Percentiles rank a stretch among this genome's conserved stretches.
Evolutionary conservation across 2,329 filamentous ascomycete genomes (phyloP).

Genomic region (Geosmithia morbida): DNA sequence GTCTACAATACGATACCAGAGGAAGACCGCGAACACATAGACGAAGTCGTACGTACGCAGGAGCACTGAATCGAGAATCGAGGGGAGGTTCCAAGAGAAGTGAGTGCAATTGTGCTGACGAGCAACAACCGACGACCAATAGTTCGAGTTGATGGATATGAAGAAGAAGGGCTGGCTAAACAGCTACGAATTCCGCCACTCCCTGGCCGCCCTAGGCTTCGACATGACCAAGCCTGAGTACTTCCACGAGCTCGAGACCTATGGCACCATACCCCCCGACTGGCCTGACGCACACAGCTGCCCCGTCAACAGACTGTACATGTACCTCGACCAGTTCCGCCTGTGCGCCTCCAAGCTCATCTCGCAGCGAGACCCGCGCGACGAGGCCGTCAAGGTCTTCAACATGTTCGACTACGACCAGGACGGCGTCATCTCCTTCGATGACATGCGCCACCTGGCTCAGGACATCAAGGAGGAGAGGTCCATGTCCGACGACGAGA

Average conservation of each 20-base stretch:
- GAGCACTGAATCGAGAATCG: neutral
- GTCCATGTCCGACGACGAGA: conserved; percentile 80
- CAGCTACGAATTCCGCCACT: conserved; percentile 96
- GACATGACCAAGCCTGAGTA: conserved; percentile 79
- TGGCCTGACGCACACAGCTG: conserved; percentile 30
- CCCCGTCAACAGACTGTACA: conserved; percentile 28
- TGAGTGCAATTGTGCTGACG: conserved; percentile 9
- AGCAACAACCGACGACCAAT: neutral
- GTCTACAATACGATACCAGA: conserved; percentile 47
- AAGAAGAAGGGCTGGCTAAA: conserved; percentile 91
- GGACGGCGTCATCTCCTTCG: conserved; percentile 83
- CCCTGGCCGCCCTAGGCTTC: conserved; percentile 89
- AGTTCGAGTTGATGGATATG: conserved; percentile 94
- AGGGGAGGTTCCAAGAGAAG: neutral
- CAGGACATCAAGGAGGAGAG: conserved; percentile 70
- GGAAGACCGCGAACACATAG: conserved; percentile 85
- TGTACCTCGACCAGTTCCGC: conserved; percentile 42
- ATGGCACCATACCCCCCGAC: conserved; percentile 57
- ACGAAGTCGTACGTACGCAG: conserved; percentile 57
- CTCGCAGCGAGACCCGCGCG: conserved; percentile 66
- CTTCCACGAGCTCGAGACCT: conserved; percentile 62
- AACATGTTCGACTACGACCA: conserved; percentile 82
- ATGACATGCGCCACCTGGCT: conserved; percentile 77
- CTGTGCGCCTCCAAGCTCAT: conserved; percentile 71
- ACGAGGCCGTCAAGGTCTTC: conserved; percentile 86